These are phyloP conservation scores for Fusarium foetens DNA, from an alignment of 2,329 filamentous ascomycete genomes.

Conservation along the genomic window DNA sequence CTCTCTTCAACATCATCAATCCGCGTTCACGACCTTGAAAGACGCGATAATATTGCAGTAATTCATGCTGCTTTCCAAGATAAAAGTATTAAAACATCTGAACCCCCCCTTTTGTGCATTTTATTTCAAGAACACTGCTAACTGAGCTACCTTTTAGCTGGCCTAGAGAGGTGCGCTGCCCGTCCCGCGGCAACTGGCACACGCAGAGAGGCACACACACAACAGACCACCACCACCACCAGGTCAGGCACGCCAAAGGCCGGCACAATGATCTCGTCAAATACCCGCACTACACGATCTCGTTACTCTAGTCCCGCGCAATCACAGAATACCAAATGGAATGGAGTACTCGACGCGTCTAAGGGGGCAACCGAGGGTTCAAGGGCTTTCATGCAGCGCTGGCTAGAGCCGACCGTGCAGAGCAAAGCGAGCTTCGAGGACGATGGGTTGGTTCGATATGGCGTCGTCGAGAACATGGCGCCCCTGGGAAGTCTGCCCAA, in stretches of 20 bases:
- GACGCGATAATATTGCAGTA: constrained; percentile 48
- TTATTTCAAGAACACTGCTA: constrained; percentile 18
- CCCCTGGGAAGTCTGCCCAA: constrained; percentile 80
- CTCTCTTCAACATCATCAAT: constrained; percentile 40
- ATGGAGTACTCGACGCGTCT: constrained; percentile 52
- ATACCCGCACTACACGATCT: constrained; percentile 63
- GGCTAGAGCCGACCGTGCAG: constrained; percentile 69
- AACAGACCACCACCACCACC: constrained; percentile 17
- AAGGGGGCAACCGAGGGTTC: constrained; percentile 52
- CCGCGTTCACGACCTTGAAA: constrained; percentile 47
- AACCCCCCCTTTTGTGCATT: background rate
- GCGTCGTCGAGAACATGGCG: constrained; percentile 85
- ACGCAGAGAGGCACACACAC: constrained; percentile 19
- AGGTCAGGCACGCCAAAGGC: constrained; percentile 14
- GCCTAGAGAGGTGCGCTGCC: constrained; percentile 48
- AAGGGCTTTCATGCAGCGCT: constrained; percentile 63
- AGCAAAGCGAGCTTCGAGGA: constrained; percentile 81
- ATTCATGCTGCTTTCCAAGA: constrained; percentile 48
- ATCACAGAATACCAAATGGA: constrained; percentile 44
- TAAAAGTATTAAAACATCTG: constrained; percentile 41
- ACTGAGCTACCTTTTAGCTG: constrained; percentile 32
- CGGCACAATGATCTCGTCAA: constrained; percentile 54
- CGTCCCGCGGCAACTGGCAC: constrained; percentile 42
- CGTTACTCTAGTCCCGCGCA: constrained; percentile 66
- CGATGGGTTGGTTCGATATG: constrained; percentile 75